Base-by-base conservation (phyloP, 495 filamentous ascomycete genomes). In the Elaphomyces granulatus region DNA sequence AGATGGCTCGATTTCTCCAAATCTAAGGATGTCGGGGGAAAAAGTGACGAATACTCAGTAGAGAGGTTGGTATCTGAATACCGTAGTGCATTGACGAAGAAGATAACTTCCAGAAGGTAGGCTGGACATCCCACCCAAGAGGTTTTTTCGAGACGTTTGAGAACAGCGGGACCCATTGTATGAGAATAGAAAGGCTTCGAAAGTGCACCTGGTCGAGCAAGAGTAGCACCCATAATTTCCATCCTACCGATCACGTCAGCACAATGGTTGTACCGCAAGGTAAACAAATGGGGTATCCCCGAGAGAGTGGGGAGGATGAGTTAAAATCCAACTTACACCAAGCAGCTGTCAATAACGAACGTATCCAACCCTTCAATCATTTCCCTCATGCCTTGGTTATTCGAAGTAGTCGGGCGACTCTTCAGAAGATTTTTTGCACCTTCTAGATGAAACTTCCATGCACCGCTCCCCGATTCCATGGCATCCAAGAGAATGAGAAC, bases 141-240 rank as follows among this genome's bases (percentile, higher is more conserved):
- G 2, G 63, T 68, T 50, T 60, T 51, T 50, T 68, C 64, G n/a
- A 68, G 58, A 17, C 64, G 59, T 38, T 61, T 58, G 23, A 68
- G 56, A 33, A 61, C 52, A 7, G 50, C 47, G n/a, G 64, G 50
- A 6, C 58, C 58, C 61, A 65, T 63, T 37, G 50, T 40, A 3
- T 53, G 47, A 40, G 61, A 56, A 44, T 62, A 64, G 47, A 68
- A 64, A 2, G 64, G 64, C 35, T 53, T 60, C 0, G 64, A 63
- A 19, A 68, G 58, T 9, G 56, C 56, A 12, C 64, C 64, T 3
- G 62, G 63, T 12, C 63, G 52, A 3, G 62, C 63, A 15, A 68
- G 63, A 1, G 64, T 68, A 14, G 64, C 63, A 16, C 64, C 64
- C 64, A 68, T 68, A 18, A 68, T 64, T 43, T 68, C 61, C 45